These are phyloP conservation scores for Diplodia scrobiculata DNA, from an alignment of 2,329 filamentous ascomycete species.

Conservation along the genomic window DNA sequence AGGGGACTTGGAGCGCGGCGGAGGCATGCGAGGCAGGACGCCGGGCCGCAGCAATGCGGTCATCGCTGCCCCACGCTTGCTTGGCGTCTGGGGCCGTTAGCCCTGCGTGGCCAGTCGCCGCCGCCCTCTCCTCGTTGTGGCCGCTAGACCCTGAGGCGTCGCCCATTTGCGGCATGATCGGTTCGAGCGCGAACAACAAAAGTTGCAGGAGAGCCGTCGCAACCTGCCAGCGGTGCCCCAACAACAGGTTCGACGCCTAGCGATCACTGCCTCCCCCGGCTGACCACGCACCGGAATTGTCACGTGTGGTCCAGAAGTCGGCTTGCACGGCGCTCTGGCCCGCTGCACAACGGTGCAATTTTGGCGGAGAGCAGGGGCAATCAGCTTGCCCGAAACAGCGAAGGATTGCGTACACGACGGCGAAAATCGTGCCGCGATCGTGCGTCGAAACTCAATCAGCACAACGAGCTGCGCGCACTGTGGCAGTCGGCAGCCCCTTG, in stretches of 20 bases:
- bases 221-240: neutral
- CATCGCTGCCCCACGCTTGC: neutral
- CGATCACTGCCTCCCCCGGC: conserved; percentile 21
- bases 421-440: neutral
- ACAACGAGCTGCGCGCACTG: neutral
- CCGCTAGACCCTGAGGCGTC: neutral
- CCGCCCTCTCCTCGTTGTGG: neutral
- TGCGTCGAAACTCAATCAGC: neutral
- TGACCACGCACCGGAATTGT: conserved; percentile 6
- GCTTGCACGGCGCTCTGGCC: conserved; percentile 1
- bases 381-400: conserved; percentile 24
- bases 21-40: conserved; percentile 1
- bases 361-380: conserved; percentile 16
- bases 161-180: neutral
- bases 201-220: conserved; percentile 11
- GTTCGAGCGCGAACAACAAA: neutral
- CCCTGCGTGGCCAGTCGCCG: conserved; percentile 8
- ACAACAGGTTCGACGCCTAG: conserved; percentile 6
- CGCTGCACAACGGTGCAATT: conserved; percentile 10
- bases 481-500: neutral
- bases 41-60: conserved; percentile 12
- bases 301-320: conserved; percentile 20
- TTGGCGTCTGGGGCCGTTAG: conserved; percentile 17
- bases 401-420: conserved; percentile 16
- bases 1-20: conserved; percentile 15